Evolutionary conservation across 306 rosid genomes (phyloP).

Genomic region (Crotalaria pallida): DNA sequence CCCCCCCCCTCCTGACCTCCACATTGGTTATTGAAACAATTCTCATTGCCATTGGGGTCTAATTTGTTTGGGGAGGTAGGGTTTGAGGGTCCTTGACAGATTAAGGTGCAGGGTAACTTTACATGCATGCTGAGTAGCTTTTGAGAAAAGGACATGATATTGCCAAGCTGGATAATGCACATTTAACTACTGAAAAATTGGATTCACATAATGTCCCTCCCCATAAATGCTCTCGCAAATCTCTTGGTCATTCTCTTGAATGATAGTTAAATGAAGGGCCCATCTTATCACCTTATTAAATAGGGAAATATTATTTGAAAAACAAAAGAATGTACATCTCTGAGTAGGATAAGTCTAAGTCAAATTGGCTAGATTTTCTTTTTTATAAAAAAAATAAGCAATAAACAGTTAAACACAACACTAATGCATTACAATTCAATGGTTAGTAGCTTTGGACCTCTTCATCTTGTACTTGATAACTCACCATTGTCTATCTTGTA

Average conservation of each 20-base stretch:
- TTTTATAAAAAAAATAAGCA: no score
- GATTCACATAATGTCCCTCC: not conserved
- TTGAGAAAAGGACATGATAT: not conserved
- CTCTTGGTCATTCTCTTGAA: not conserved
- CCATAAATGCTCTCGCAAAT: not conserved
- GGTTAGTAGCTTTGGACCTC: not conserved
- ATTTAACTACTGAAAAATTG: not conserved
- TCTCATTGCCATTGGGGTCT: not conserved
- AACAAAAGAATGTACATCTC: not conserved
- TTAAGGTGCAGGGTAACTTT: not conserved
- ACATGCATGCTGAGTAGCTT: not conserved
- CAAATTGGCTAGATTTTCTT: constrained; percentile 1
- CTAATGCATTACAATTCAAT: not conserved
- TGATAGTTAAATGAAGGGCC: not conserved
- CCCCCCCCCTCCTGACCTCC: not conserved
- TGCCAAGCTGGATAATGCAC: not conserved
- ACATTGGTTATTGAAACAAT: not conserved
- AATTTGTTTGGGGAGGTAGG: not conserved
- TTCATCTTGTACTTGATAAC: constrained; percentile 18
- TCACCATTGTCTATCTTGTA: not conserved
- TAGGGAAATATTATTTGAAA: not conserved
- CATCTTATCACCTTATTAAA: not conserved
- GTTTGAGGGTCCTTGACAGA: not conserved
- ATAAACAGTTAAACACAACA: not conserved
- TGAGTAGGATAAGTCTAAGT: not conserved